Percentiles rank a stretch among this genome's conserved stretches.
Conservation (phyloP, 192 early-diverging fungal species). For the Entophlyctis luteolus region DNA sequence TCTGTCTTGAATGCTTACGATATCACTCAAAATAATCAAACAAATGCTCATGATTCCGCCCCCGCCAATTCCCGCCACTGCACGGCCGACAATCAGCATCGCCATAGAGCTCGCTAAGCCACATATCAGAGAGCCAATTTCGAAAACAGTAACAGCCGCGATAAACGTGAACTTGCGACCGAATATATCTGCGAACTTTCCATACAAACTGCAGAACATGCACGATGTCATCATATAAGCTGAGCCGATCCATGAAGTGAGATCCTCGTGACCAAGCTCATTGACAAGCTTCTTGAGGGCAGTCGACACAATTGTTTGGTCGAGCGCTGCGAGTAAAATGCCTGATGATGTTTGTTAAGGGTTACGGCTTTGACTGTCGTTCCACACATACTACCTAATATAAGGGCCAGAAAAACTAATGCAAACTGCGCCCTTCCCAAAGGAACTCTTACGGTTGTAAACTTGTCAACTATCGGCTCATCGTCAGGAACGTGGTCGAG, state of each 20-base stretch:
- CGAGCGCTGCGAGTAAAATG: constrained; percentile 26
- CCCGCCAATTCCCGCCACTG: constrained; percentile 14
- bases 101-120: constrained; percentile 8
- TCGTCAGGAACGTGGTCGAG: no score
- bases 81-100: constrained; percentile 65
- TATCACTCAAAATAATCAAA: constrained; percentile 61
- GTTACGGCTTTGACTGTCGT: neutral
- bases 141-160: constrained; percentile 66
- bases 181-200: constrained; percentile 25
- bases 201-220: constrained; percentile 49
- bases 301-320: constrained; percentile 16
- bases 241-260: constrained; percentile 71
- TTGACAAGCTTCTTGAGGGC: constrained; percentile 10
- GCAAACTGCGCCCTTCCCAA: neutral
- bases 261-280: constrained; percentile 56
- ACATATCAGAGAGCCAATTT: constrained; percentile 71
- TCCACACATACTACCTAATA: constrained; percentile 50
- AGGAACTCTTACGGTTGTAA: constrained; percentile 6
- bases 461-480: no score
- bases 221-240: constrained; percentile 66
- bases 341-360: neutral
- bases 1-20: constrained; percentile 71
- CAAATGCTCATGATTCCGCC: neutral
- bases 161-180: constrained; percentile 51
- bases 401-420: constrained; percentile 31